These are phyloP conservation scores for Rhynchosporium agropyri DNA, from an alignment of 2,329 filamentous ascomycete species.

Conservation along the genomic window DNA sequence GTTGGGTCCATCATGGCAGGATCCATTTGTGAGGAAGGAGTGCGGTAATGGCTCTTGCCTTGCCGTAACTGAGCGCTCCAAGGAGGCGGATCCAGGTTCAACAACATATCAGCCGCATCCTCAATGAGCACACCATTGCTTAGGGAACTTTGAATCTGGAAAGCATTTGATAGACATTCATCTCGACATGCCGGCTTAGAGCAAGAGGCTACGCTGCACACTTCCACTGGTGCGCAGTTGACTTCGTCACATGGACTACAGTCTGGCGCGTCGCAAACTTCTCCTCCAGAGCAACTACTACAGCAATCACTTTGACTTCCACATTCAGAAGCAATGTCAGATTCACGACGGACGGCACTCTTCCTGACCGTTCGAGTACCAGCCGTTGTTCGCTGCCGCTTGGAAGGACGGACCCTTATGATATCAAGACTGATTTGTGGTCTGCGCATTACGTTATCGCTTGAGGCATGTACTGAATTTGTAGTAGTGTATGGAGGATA, in stretches of 20 bases:
- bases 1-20: conserved; percentile 19
- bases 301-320: conserved; percentile 35
- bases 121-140: conserved; percentile 8
- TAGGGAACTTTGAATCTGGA: conserved; percentile 23
- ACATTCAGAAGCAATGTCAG: conserved; percentile 7
- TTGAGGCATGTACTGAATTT: neutral
- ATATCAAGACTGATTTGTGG: conserved; percentile 2
- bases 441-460: neutral
- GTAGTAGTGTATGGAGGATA: neutral
- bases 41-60: conserved; percentile 9
- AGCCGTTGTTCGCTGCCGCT: conserved; percentile 21
- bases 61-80: conserved; percentile 14
- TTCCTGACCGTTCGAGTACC: neutral
- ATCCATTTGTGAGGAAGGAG: neutral
- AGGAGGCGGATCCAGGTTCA: conserved; percentile 17
- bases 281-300: conserved; percentile 37
- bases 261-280: conserved; percentile 33
- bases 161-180: conserved; percentile 27
- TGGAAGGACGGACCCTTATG: conserved; percentile 11
- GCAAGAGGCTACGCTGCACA: conserved; percentile 31
- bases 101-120: conserved; percentile 13
- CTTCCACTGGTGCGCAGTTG: conserved; percentile 29
- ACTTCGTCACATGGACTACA: conserved; percentile 31
- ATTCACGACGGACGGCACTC: neutral
- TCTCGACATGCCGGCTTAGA: conserved; percentile 32